Base-by-base conservation (phyloP, 345 rosid species). In the Acer saccharum region DNA sequence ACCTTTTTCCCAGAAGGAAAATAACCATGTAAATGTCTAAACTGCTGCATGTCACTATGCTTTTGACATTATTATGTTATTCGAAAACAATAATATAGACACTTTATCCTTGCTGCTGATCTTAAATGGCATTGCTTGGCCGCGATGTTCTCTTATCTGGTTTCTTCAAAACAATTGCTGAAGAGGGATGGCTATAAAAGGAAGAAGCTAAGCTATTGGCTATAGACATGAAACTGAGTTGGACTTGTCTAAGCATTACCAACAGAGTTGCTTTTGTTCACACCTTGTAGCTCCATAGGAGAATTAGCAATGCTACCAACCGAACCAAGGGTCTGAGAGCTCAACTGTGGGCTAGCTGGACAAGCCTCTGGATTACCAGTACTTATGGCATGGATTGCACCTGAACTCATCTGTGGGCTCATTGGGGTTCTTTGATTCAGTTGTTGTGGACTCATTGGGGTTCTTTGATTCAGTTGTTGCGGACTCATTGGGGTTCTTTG, bases 291-390 rank as follows among this genome's bases (percentile, higher is more conserved):
- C 77, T 97, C 99, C 97, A 91, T 90, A 3, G 99, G 94, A 61
- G 99, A 94, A 83, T 93, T 90, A 62, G 90, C 66, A 66, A 97
- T 93, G 84, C 98, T 97, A 86, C 95, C 93, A 75, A 89, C 98
- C 0, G 98, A 94, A 75, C 97, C 94, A 71, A 87, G 88, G 76
- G 98, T 92, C 88, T 94, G 97, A 73, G 97, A 92, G 79, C 98
- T 96, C 80, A 91, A 81, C 83, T 96, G 98, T 20, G 99, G 99
- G 78, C 99, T 97, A 14, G 96, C 90, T 18, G 99, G 98, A 82
- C 97, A 88, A 35, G 84, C 87, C 72, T 92, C 98, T 14, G 90
- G 89, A 82, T 91, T 94, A 80, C 94, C 91, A 25, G 92, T 87
- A 83, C 91, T 90, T 83, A 89, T 72, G 64, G 88, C 89, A 75